A percentile compares a stretch with the other conserved stretches of the same genome.
Conservation (phyloP, 225 moss, liverwort and hornwort genomes). For the Thuidium tamariscinum region DNA sequence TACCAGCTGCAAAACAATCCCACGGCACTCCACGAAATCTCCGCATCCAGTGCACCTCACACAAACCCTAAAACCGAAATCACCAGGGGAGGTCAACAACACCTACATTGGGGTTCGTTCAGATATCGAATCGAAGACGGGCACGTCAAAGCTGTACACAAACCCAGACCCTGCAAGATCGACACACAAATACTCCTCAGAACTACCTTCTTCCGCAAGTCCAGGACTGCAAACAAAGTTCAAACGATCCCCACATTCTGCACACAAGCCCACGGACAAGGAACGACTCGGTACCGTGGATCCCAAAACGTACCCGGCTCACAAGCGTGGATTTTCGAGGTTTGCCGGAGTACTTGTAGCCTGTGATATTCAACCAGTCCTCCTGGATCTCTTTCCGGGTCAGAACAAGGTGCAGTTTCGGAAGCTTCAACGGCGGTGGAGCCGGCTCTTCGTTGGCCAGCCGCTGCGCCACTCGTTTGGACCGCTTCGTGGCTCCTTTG, state of each 20-base stretch:
- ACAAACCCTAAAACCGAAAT: neutral
- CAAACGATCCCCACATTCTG: neutral
- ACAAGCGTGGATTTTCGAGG: slow-evolving; percentile 92
- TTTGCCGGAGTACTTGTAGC: slow-evolving; percentile 88
- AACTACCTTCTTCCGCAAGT: neutral
- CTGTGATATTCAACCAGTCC: slow-evolving; percentile 97
- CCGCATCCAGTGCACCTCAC: neutral
- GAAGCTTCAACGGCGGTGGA: slow-evolving; percentile 94
- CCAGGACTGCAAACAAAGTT: neutral
- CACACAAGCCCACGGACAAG: neutral
- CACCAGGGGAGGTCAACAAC: neutral
- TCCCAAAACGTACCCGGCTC: slow-evolving; percentile 46
- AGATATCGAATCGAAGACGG: slow-evolving; percentile 97
- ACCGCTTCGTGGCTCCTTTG: slow-evolving; percentile 90
- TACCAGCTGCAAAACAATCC: neutral
- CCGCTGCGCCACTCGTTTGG: slow-evolving; percentile 91
- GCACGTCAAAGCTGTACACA: slow-evolving; percentile 90
- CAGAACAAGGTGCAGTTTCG: slow-evolving; percentile 78
- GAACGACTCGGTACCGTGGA: neutral
- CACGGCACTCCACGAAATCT: neutral
- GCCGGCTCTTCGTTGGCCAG: slow-evolving; percentile 95
- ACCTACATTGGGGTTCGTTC: slow-evolving; percentile 94
- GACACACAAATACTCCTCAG: neutral
- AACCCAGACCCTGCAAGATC: slow-evolving; percentile 72
- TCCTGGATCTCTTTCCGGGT: slow-evolving; percentile 98